phyloP scores from a whole-genome alignment of 2,329 filamentous ascomycete species.

The Nemania sp. region DNA sequence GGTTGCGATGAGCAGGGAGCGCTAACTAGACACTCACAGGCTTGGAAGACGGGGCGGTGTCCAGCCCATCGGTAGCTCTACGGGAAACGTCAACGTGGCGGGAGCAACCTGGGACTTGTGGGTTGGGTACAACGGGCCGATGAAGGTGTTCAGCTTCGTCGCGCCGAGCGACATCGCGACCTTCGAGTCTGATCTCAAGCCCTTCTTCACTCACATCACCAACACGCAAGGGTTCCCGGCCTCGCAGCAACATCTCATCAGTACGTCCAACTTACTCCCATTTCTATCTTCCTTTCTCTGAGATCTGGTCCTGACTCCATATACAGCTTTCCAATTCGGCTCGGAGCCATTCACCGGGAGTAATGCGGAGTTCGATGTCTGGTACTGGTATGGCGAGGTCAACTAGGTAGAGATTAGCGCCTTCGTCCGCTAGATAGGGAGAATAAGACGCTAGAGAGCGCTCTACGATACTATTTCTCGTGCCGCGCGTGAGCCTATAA shows the following conservation, averaged over 20 bases:
- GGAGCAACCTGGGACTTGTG: conserved; percentile 20
- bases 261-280: conserved; percentile 7
- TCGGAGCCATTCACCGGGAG: conserved; percentile 23
- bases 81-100: conserved; percentile 14
- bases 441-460: too few relatives aligned
- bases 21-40: conserved; percentile 13
- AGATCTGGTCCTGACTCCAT: too few relatives aligned
- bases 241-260: conserved; percentile 19
- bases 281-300: neutral
- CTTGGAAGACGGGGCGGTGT: conserved; percentile 14
- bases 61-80: conserved; percentile 21
- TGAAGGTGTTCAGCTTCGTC: conserved; percentile 27
- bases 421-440: too few relatives aligned
- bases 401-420: neutral
- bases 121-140: conserved; percentile 25
- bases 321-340: conserved; percentile 22
- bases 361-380: conserved; percentile 19
- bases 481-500: too few relatives aligned
- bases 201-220: conserved; percentile 22
- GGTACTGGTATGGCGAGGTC: conserved; percentile 23
- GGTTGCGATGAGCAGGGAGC: neutral
- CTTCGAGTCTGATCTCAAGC: conserved; percentile 22
- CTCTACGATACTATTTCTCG: too few relatives aligned
- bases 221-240: conserved; percentile 21
- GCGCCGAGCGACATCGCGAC: conserved; percentile 11